These are phyloP conservation scores for Balakata baccata DNA, from an alignment of 345 rosid species.

Conservation along the genomic window DNA sequence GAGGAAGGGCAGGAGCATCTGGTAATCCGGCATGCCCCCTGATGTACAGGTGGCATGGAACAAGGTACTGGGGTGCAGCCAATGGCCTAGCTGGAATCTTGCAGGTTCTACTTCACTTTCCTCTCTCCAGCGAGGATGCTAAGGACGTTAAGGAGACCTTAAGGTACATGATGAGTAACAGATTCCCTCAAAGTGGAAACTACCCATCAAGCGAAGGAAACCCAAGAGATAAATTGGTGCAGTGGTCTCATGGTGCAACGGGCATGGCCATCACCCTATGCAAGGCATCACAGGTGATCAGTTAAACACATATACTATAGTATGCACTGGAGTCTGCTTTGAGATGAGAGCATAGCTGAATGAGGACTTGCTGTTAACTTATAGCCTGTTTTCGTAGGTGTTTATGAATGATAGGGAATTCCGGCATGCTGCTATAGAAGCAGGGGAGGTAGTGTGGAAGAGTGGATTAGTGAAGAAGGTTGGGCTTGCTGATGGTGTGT, in stretches of 20 bases:
- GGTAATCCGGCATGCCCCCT: slow-evolving; percentile 66
- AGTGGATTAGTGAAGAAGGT: slow-evolving; percentile 73
- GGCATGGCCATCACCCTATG: slow-evolving; percentile 68
- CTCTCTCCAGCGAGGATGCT: slow-evolving; percentile 47
- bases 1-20: slow-evolving; percentile 85
- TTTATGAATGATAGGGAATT: slow-evolving; percentile 69
- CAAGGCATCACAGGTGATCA: slow-evolving; percentile 75
- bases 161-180: slow-evolving; percentile 82
- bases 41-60: slow-evolving; percentile 93
- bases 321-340: too few species aligned
- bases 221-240: slow-evolving; percentile 77
- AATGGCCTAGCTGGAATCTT: slow-evolving; percentile 90
- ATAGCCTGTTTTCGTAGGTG: slow-evolving; percentile 21
- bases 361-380: too few species aligned
- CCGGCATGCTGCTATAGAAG: slow-evolving; percentile 80
- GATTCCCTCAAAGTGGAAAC: slow-evolving; percentile 77
- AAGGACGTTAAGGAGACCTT: slow-evolving; percentile 73
- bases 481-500: slow-evolving; percentile 73
- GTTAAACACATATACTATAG: background rate
- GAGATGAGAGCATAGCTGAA: too few species aligned
- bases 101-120: slow-evolving; percentile 74
- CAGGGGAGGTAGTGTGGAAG: slow-evolving; percentile 97
- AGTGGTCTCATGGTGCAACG: slow-evolving; percentile 89
- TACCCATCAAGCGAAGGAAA: slow-evolving; percentile 92
- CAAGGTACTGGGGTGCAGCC: slow-evolving; percentile 88